Base-by-base conservation (phyloP, 257 asterid species). In the Leonotis leonurus region DNA sequence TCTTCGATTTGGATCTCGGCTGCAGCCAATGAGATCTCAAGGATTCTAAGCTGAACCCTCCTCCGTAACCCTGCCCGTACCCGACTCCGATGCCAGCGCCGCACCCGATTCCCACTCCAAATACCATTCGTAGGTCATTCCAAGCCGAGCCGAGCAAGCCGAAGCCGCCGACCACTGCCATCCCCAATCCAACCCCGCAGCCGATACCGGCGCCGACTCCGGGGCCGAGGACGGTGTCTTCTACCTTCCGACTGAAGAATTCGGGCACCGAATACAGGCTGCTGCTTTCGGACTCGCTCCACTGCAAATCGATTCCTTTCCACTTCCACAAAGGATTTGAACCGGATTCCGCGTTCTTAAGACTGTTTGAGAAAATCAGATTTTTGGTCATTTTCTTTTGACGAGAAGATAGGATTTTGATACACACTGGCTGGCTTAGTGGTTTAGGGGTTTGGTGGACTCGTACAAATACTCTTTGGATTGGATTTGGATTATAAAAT, bases 11-110 rank as follows among this genome's bases (percentile, higher is more conserved):
- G 1, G 68, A 55, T 63, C 80, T 71, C 0, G 78, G 73, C 26
- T 55, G 25, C 4, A 62, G 30, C 12, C 80, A 63, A 43, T 67
- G 68, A 39, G 86, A 70, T 49, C 70, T 77, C 7, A 87, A 66
- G 0, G 89, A 70, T 1, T 81, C 79, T 8, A 78, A 77, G 39
- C 86, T 73, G 55, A 66, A 55, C 2, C 90, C 97, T 24, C 68
- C 76, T 16, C 97, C 97, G 32, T 79, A 46, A 0, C 97, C 97
- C 58, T 77, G 85, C 13, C 97, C 97, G 26, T 62, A 83, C 59
- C 97, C 97, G 51, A 84, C 37, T 14, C 95, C 97, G n/a, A 83
- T 52, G 1, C 97, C 97, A 21, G 73, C 77, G 32, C 97, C 94
- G 71, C 95, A 87, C 2, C 97, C 97, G 21, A 85, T 72, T 46